Base-by-base conservation (phyloP, 345 rosid genomes). In the Boechera divaricarpa region DNA sequence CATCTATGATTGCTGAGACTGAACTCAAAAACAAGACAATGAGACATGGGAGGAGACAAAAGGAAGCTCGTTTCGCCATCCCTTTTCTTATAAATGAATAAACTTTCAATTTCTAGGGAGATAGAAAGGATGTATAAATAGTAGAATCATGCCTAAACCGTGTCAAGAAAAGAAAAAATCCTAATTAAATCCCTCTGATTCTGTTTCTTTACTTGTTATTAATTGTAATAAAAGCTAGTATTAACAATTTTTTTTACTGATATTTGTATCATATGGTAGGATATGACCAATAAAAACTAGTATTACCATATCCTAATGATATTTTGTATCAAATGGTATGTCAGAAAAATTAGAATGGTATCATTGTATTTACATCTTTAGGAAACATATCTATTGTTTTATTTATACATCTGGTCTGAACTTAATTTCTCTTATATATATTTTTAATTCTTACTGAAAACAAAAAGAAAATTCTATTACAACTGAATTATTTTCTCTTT, bases 1-100 rank as follows among this genome's bases (percentile, higher is more conserved):
- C 57, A 59, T 71, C 6, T 35, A 28, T 35, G 10, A 10, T 10
- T 13, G 75, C 59, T 47, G 67, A 71, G 38, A 49, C 59, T 48
- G 48, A 71, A 71, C 38, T 16, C 10, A 29, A 24, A 3, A 47
- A 47, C 49, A 49, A 26, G 58, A 60, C 11, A 24, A 71, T 4
- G 47, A 71, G 10, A 48, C 58, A 47, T 0, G 59, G 15, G n/a
- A 47, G 1, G 21, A 47, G 18, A 47, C 52, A 15, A 4, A 47
- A 42, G 1, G n/a, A 42, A 42, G 52, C 16, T 13, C 8, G 52
- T 47, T 5, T 47, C 8, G 21, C 52, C 52, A 47, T n/a, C 21
- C 2, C 15, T n/a, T 47, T 4, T 45, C 58, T 65, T 63, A 13
- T 12, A 55, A 31, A 13, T 2, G 28, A 32, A 32, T 15, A 10